Conservation (phyloP, 2,329 filamentous ascomycete species). For the Dactylellina sp. region DNA sequence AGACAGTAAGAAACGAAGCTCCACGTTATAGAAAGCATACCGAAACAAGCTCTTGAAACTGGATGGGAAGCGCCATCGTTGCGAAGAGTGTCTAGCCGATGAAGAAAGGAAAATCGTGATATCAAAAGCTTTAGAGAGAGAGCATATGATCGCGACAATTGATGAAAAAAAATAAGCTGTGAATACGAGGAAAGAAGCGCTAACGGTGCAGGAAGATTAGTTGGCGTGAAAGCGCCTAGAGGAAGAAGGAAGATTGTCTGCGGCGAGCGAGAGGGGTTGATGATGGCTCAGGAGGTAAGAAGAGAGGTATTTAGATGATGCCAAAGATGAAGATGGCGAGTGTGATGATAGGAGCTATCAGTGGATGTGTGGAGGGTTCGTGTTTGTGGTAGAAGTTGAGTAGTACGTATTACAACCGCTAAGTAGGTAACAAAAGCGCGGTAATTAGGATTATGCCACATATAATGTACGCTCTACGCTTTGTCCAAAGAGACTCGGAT, state of each 20-base stretch:
- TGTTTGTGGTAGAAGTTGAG: conserved; percentile 41
- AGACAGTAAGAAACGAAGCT: conserved; percentile 61
- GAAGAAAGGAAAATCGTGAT: conserved; percentile 50
- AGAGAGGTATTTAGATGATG: conserved; percentile 23
- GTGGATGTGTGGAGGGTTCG: conserved; percentile 31
- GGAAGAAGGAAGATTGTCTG: conserved; percentile 10
- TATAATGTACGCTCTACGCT: conserved; percentile 9
- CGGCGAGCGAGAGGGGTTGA: background rate
- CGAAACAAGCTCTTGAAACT: conserved; percentile 91
- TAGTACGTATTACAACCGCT: conserved; percentile 36
- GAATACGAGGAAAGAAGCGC: conserved; percentile 39
- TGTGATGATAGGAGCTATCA: conserved; percentile 22
- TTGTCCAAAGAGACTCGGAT: too few species aligned
- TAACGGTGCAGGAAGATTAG: conserved; percentile 41
- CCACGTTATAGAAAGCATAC: conserved; percentile 69
- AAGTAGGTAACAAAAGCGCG: conserved; percentile 36
- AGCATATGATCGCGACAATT: conserved; percentile 55
- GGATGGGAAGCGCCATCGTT: conserved; percentile 75
- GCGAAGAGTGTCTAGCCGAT: conserved; percentile 37
- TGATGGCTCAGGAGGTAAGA: conserved; percentile 5
- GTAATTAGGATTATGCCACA: conserved; percentile 31
- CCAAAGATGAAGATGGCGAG: conserved; percentile 36
- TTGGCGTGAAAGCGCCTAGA: conserved; percentile 24
- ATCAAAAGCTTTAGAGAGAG: conserved; percentile 32
- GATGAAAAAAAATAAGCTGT: conserved; percentile 20